Percentiles rank a stretch among this genome's conserved stretches.
Conservation (phyloP, 495 filamentous ascomycete species). For the Talaromyces borbonicus region DNA sequence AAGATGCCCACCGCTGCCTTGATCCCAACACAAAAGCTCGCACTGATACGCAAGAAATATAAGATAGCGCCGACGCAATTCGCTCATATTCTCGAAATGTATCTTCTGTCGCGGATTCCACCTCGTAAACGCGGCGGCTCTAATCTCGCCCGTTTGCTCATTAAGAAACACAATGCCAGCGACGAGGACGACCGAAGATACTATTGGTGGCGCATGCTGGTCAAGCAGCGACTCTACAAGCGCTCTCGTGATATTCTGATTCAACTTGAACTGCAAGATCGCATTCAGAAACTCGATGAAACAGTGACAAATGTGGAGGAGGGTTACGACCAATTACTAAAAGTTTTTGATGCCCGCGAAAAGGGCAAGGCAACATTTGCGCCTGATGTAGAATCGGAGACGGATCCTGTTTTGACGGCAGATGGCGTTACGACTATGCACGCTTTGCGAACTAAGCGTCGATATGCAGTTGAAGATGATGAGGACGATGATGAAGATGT, state of each 20-base stretch:
- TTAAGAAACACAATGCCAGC: conserved; percentile 42
- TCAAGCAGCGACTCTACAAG: conserved; percentile 72
- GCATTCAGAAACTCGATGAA: conserved; percentile 73
- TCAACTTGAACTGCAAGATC: conserved; percentile 67
- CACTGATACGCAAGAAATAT: conserved; percentile 49
- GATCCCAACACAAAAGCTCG: conserved; percentile 46
- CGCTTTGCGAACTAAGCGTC: conserved; percentile 31
- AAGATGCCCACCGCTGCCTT: conserved; percentile 53
- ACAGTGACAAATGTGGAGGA: conserved; percentile 67
- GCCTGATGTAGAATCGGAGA: conserved; percentile 4
- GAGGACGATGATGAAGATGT: conserved; percentile 36
- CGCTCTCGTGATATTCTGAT: conserved; percentile 67
- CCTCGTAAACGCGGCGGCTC: conserved; percentile 45
- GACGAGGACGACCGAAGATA: conserved; percentile 54
- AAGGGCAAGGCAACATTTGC: conserved; percentile 10
- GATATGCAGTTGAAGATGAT: conserved; percentile 36
- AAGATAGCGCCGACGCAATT: conserved; percentile 90
- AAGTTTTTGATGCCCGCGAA: conserved; percentile 35
- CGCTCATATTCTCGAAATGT: conserved; percentile 75
- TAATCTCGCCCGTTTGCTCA: conserved; percentile 40
- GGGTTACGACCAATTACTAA: conserved; percentile 65
- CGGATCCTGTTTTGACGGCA: conserved; percentile 11
- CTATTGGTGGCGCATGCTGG: conserved; percentile 72
- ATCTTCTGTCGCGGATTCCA: conserved; percentile 68
- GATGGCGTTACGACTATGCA: conserved; percentile 19